Evolutionary conservation across 257 asterid species (phyloP).

Genomic region (Nicotiana otophora): DNA sequence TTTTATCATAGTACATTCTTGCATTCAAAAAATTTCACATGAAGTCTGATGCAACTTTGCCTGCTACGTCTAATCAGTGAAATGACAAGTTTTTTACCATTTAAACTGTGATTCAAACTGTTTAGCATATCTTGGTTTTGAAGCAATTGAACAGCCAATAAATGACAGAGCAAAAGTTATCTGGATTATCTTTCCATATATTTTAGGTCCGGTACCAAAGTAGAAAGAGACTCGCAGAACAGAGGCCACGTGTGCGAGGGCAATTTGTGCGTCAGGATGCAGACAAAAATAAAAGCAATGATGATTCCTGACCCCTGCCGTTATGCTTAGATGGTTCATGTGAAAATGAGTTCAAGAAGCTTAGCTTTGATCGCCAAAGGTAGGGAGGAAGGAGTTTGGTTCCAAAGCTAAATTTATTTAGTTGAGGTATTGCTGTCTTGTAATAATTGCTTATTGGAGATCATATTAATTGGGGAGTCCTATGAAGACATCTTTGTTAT

Average conservation of each 20-base stretch:
- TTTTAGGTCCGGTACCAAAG: constrained; percentile 46
- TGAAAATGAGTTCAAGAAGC: constrained; percentile 10
- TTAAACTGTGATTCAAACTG: background rate
- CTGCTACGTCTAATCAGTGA: background rate
- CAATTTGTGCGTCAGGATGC: constrained; percentile 38
- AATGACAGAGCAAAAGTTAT: background rate
- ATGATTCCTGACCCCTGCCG: constrained; percentile 22
- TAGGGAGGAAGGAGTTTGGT: constrained; percentile 16
- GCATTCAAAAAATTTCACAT: background rate
- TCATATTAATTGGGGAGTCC: constrained; percentile 6
- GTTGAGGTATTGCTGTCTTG: constrained; percentile 4
- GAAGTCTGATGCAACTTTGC: background rate
- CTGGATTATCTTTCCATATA: background rate
- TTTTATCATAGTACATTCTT: background rate
- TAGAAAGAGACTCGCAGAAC: constrained; percentile 45
- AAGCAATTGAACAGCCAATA: background rate
- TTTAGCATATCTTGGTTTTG: background rate
- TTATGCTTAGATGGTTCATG: background rate
- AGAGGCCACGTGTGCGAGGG: constrained; percentile 49
- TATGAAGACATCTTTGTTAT: constrained; percentile 5
- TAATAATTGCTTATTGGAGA: constrained; percentile 3
- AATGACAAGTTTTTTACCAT: background rate
- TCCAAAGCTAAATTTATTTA: background rate
- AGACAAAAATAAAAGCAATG: constrained; percentile 21
- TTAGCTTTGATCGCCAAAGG: constrained; percentile 1